phyloP scores from a whole-genome alignment of 2,329 filamentous ascomycete species.

The Fusarium sp. region DNA sequence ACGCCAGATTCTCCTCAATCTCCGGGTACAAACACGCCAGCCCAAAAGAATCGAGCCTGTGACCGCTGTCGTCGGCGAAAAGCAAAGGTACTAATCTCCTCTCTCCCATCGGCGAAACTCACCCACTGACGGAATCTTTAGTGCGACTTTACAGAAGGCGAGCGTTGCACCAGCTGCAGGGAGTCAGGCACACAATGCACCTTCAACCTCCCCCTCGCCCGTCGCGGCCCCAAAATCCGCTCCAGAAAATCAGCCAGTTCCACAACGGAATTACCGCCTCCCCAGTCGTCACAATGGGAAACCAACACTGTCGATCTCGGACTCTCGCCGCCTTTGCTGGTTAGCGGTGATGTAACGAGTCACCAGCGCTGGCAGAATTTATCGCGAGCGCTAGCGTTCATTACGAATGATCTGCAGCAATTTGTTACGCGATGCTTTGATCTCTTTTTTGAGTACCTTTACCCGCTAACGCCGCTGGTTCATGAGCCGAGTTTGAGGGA shows the following conservation, averaged over 20 bases:
- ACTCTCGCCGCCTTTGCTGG: slow-evolving; percentile 37
- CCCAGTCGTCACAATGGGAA: slow-evolving; percentile 33
- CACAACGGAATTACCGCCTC: slow-evolving; percentile 28
- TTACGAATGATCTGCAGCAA: slow-evolving; percentile 38
- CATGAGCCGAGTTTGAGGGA: slow-evolving; percentile 53
- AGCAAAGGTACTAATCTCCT: slow-evolving; percentile 43
- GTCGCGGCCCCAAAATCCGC: slow-evolving; percentile 50
- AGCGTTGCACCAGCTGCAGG: slow-evolving; percentile 47
- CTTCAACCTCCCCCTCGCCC: slow-evolving; percentile 50
- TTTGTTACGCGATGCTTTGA: slow-evolving; percentile 48
- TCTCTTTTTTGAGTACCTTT: slow-evolving; percentile 55
- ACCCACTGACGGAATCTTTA: slow-evolving; percentile 8
- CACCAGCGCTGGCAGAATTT: slow-evolving; percentile 45
- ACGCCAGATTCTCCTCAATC: slow-evolving; percentile 29
- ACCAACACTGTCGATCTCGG: slow-evolving; percentile 23
- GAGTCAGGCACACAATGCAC: slow-evolving; percentile 47
- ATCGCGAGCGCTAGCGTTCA: slow-evolving; percentile 35
- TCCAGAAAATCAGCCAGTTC: slow-evolving; percentile 3
- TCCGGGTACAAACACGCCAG: slow-evolving; percentile 12
- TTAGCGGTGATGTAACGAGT: slow-evolving; percentile 14
- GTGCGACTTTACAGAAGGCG: slow-evolving; percentile 42
- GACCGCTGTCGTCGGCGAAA: slow-evolving; percentile 51
- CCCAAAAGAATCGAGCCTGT: slow-evolving; percentile 44
- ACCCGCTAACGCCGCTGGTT: slow-evolving; percentile 53
- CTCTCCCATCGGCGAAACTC: slow-evolving; percentile 12